A percentile compares a stretch with the other conserved stretches of the same genome.
Evolutionary conservation across 305 asterid genomes (phyloP).

Genomic region (Stenogyne calaminthoides): DNA sequence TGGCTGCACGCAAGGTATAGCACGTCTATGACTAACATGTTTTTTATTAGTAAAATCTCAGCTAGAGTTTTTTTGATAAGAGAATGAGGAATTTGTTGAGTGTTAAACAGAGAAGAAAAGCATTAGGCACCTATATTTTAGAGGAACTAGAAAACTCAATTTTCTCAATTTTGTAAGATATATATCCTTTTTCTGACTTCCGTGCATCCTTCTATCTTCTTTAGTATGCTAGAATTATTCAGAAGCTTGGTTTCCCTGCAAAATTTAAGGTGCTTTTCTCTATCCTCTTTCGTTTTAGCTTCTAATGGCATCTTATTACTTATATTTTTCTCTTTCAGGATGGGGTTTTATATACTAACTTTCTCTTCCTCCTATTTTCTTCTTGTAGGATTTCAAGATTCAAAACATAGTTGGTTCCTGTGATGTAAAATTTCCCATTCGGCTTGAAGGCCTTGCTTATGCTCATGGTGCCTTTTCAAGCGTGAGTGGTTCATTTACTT

Average conservation of each 20-base stretch:
- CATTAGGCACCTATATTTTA: conserved; percentile 4
- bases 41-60: conserved; percentile 7
- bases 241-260: conserved; percentile 75
- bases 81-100: not conserved
- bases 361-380: not conserved
- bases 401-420: conserved; percentile 85
- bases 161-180: conserved; percentile 8
- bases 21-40: conserved; percentile 16
- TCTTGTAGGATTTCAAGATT: conserved; percentile 76
- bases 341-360: not conserved
- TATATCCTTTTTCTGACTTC: conserved; percentile 9
- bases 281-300: not conserved
- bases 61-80: not conserved
- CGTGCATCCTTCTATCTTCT: conserved; percentile 9
- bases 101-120: not conserved
- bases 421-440: conserved; percentile 83
- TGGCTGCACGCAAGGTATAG: conserved; percentile 74
- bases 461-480: conserved; percentile 90
- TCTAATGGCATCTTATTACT: not conserved
- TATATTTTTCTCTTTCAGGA: not conserved
- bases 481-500: conserved; percentile 38
- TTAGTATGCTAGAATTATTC: conserved; percentile 79
- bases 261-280: conserved; percentile 55
- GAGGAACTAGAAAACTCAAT: not conserved
- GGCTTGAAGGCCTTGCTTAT: conserved; percentile 85